A percentile compares a stretch with the other conserved stretches of the same genome.
Evolutionary conservation across 2,329 filamentous ascomycete species (phyloP).

Genomic region (Talaromyces verruculosus): DNA sequence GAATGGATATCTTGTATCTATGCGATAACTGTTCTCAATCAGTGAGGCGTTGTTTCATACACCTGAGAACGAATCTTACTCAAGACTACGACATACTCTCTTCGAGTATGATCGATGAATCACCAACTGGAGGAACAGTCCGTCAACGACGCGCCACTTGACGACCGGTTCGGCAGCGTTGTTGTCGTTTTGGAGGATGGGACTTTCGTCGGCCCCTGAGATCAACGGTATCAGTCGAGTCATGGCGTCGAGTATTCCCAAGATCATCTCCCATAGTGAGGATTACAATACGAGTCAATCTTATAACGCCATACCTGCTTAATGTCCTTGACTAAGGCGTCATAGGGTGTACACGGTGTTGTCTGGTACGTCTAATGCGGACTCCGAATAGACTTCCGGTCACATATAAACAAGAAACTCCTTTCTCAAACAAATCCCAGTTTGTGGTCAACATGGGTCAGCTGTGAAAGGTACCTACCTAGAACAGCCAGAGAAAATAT

Average conservation of each 20-base stretch:
- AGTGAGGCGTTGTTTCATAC: background rate
- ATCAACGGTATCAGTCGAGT: background rate
- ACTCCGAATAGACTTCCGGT: background rate
- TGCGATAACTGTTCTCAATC: background rate
- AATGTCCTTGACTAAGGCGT: no score
- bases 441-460: background rate
- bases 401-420: background rate
- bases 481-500: no score
- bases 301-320: background rate
- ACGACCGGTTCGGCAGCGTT: background rate
- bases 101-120: background rate
- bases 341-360: no score
- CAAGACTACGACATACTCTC: background rate
- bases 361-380: no score
- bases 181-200: background rate
- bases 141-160: background rate
- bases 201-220: background rate
- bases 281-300: background rate
- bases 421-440: background rate
- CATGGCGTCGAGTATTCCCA: background rate
- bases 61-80: background rate
- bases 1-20: background rate
- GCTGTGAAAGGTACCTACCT: background rate
- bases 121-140: background rate
- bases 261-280: background rate